Conservation (phyloP, 2,329 filamentous ascomycete genomes). For the Cadophora malorum region DNA sequence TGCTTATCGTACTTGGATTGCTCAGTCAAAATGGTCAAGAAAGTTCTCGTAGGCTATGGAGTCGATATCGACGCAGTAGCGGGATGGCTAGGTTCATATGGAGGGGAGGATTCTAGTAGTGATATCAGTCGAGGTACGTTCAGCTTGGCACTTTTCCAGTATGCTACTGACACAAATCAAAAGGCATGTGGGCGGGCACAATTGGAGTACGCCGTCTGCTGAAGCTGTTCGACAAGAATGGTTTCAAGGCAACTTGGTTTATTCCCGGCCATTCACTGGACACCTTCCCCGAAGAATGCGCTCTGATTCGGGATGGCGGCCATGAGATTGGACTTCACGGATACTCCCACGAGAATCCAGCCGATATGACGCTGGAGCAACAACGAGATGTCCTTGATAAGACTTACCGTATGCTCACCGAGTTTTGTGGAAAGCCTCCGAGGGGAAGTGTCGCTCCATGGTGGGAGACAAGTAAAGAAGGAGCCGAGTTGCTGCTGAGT, state of each 20-base stretch:
- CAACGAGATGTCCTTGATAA: conserved; percentile 78
- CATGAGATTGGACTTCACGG: conserved; percentile 73
- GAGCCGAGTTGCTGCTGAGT: conserved; percentile 66
- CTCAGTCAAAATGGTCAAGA: conserved; percentile 50
- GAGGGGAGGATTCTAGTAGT: conserved; percentile 73
- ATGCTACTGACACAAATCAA: conserved; percentile 9
- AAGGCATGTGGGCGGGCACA: conserved; percentile 71
- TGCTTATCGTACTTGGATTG: neutral
- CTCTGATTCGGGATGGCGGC: conserved; percentile 64
- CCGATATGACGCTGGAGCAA: conserved; percentile 74
- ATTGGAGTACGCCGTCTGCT: conserved; percentile 69
- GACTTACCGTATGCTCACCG: conserved; percentile 73
- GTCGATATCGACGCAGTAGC: conserved; percentile 80
- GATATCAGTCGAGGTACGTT: conserved; percentile 71
- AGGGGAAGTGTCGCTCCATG: conserved; percentile 76
- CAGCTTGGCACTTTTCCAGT: neutral
- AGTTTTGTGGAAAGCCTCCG: conserved; percentile 75
- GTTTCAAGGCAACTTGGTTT: conserved; percentile 73
- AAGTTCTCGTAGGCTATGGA: conserved; percentile 66
- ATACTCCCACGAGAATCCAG: conserved; percentile 77
- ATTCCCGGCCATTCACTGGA: conserved; percentile 69
- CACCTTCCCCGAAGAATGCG: conserved; percentile 71
- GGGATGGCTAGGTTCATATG: conserved; percentile 78
- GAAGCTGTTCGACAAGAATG: conserved; percentile 74
- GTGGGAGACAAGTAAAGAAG: conserved; percentile 76